Evolutionary conservation across 768 basidiomycete species (phyloP), one percentile per base, ranked within the genome.

Genomic region (Pleurotus citrinopileatus): DNA sequence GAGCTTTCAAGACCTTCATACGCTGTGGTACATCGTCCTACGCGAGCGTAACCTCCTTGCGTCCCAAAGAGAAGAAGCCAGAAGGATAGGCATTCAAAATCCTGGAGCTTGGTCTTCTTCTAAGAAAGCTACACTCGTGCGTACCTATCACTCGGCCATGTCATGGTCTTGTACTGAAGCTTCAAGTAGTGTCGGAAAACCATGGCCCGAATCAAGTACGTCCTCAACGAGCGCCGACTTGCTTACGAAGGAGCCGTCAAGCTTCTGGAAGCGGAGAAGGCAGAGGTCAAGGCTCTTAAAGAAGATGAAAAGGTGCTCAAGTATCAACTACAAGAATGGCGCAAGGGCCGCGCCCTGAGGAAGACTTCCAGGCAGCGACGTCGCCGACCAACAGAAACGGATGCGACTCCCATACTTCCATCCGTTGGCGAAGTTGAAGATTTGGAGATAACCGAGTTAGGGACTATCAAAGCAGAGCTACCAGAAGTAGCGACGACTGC

Each of bases 161-260:
- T 28, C 23, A 20, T 40, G 23, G n/a, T 40, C 20, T 46, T 8
- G 19, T 50, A 19, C 28, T 26, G 46, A 36, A 60, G 25, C 29
- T 26, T 20, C 63, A 17, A 46, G 8, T 59, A 97, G 94, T 87
- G 86, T 69, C 88, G 90, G 19, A 96, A 94, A 75, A 87, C 91
- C 17, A 96, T 97, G 94, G 93, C 91, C n/a, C 85, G 92, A 17
- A 93, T 98, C 68, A 98, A 98, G 68, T 84, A 81, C 55, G 85
- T 98, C 19, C 75, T 98, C 45, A 93, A 93, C 64, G 95, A 98
- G 65, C 86, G 97, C 29, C 80, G 94, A 42, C 67, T 92, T 20
- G 92, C 91, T 7, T 89, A 93, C 57, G 82, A 90, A 57, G 82
- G 87, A 9, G 91, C 91, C 7, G 50, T 77, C 26, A 63, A 72